Conservation (phyloP, 768 basidiomycete genomes). For the Podaxis sp. region DNA sequence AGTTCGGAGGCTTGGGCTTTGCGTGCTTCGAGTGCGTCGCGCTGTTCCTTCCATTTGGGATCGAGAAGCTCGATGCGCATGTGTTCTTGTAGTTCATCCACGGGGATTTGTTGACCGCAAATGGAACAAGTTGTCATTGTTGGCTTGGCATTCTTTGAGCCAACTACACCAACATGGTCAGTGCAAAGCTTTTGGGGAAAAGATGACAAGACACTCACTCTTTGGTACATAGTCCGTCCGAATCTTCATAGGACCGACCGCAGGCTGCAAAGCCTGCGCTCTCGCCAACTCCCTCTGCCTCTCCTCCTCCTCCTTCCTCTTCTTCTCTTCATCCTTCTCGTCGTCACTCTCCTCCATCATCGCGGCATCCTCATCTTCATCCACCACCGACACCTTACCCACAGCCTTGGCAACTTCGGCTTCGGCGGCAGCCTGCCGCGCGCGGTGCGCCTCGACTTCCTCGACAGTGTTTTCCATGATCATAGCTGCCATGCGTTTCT, state of each 20-base stretch:
- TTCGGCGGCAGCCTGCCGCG: slow-evolving; percentile 79
- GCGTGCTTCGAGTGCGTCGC: slow-evolving; percentile 82
- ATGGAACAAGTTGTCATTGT: slow-evolving; percentile 86
- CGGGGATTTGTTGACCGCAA: slow-evolving; percentile 94
- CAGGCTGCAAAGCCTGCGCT: slow-evolving; percentile 63
- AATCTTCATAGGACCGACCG: slow-evolving; percentile 83
- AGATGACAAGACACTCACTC: slow-evolving; percentile 42
- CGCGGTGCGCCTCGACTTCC: slow-evolving; percentile 79
- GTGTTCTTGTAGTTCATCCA: slow-evolving; percentile 94
- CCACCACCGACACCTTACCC: slow-evolving; percentile 49
- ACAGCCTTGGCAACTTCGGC: slow-evolving; percentile 82
- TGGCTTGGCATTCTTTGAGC: slow-evolving; percentile 57
- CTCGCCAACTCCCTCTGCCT: slow-evolving; percentile 66
- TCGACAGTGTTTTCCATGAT: slow-evolving; percentile 93
- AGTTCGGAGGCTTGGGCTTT: slow-evolving; percentile 87
- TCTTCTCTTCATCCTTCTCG: slow-evolving; percentile 61
- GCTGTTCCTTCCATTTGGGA: slow-evolving; percentile 97
- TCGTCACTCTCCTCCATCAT: slow-evolving; percentile 81
- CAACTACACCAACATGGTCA: slow-evolving; percentile 39
- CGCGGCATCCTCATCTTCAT: slow-evolving; percentile 59
- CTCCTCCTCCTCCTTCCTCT: slow-evolving; percentile 69
- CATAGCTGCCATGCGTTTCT: slow-evolving; percentile 98
- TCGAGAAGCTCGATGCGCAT: slow-evolving; percentile 98
- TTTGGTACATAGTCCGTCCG: slow-evolving; percentile 95
- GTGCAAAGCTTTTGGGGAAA: neutral